Evolutionary conservation across 179 eudicot genomes (phyloP).

Genomic region (Gypsophila paniculata): DNA sequence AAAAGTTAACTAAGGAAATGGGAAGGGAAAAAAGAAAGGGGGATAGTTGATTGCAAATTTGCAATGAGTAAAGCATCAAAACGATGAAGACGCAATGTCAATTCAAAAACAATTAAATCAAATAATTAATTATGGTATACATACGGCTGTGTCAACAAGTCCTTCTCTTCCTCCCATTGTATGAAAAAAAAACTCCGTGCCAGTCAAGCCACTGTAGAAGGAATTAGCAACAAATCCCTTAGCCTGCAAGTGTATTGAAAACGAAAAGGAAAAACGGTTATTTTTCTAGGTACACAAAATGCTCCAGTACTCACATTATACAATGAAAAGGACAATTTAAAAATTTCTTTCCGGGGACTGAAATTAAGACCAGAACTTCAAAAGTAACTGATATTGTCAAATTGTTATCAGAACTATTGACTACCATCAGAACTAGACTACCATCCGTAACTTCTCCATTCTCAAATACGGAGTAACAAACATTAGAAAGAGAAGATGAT

Average conservation of each 20-base stretch:
- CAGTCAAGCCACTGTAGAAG: slow-evolving; percentile 75
- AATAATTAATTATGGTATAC: slow-evolving; percentile 11
- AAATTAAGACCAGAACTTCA: background rate
- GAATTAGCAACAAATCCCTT: slow-evolving; percentile 93
- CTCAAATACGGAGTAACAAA: background rate
- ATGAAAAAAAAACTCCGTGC: slow-evolving; percentile 91
- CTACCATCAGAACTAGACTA: no score
- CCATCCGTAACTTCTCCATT: background rate
- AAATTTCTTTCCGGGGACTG: background rate
- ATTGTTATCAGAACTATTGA: no score
- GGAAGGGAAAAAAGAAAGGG: background rate
- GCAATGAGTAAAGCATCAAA: background rate
- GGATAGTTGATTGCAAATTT: background rate
- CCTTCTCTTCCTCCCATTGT: slow-evolving; percentile 99
- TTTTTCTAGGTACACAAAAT: slow-evolving; percentile 5
- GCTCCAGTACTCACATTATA: background rate
- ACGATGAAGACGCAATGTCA: background rate
- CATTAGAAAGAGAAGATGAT: background rate
- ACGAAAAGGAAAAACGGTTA: background rate
- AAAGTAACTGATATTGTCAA: no score
- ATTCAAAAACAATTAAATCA: background rate
- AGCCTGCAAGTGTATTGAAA: slow-evolving; percentile 48
- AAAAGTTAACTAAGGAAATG: background rate
- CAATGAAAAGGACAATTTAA: background rate
- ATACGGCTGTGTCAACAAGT: slow-evolving; percentile 94